Evolutionary conservation across 768 basidiomycete species (phyloP).

Genomic region (Lactarius sanguifluus): DNA sequence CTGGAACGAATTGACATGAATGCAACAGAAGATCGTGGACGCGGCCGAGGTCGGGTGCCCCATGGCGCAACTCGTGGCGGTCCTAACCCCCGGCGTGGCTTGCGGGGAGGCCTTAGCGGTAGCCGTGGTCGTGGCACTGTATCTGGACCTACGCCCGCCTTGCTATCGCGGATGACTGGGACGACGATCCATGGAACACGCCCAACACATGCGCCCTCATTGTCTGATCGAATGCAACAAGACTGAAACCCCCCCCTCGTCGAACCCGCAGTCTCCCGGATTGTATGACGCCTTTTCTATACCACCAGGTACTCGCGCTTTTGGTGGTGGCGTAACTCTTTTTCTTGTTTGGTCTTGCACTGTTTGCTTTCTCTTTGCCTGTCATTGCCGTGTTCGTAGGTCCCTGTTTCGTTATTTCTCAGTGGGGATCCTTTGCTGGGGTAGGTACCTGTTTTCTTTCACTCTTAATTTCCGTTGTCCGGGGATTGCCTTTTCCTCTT

Average conservation of each 20-base stretch:
- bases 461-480: background rate
- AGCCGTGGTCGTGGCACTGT: slow-evolving; percentile 12
- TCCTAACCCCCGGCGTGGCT: slow-evolving; percentile 4
- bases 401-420: background rate
- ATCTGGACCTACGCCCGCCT: background rate
- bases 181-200: background rate
- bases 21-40: background rate
- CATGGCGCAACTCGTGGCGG: slow-evolving; percentile 3
- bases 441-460: background rate
- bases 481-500: background rate
- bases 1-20: slow-evolving; percentile 18
- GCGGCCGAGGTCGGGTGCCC: slow-evolving; percentile 10
- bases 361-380: background rate
- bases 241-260: slow-evolving; percentile 1
- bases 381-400: background rate
- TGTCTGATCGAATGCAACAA: slow-evolving; percentile 20
- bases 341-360: background rate
- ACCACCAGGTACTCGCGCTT: background rate
- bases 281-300: too few relatives aligned
- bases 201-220: background rate
- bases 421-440: background rate
- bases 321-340: background rate
- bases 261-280: background rate
- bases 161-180: slow-evolving; percentile 20
- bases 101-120: background rate